phyloP scores from a whole-genome alignment of 108 stramenopile species.

The Discostella pseudostelligera region DNA sequence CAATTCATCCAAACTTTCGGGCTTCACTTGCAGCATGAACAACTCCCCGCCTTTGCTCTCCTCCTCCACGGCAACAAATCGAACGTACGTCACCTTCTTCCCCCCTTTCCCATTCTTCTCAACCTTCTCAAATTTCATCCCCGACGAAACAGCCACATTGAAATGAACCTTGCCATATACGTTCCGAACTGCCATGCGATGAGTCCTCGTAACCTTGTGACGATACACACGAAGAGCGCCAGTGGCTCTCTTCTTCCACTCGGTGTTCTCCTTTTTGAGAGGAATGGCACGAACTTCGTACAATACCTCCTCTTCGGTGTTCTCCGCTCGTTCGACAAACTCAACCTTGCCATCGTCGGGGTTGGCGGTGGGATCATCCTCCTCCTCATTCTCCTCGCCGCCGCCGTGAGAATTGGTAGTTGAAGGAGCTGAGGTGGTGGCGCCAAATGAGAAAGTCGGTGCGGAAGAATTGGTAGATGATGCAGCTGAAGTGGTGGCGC shows the following conservation, averaged over 20 bases:
- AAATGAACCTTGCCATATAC: conserved; percentile 38
- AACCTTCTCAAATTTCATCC: conserved; percentile 23
- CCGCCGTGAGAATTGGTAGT: background rate
- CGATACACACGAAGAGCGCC: conserved; percentile 36
- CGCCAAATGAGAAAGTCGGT: conserved; percentile 27
- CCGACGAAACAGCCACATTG: conserved; percentile 28
- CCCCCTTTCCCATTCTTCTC: conserved; percentile 14
- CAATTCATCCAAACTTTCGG: conserved; percentile 13
- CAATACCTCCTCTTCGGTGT: conserved; percentile 30
- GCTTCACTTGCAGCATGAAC: conserved; percentile 31
- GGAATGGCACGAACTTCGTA: conserved; percentile 39
- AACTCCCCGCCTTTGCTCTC: conserved; percentile 15
- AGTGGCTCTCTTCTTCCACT: conserved; percentile 34
- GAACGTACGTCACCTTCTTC: conserved; percentile 10
- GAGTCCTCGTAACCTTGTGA: conserved; percentile 31
- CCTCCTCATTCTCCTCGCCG: conserved; percentile 6
- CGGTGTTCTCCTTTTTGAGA: conserved; percentile 16
- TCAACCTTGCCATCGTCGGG: conserved; percentile 44
- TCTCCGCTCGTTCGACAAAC: conserved; percentile 30
- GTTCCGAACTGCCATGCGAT: conserved; percentile 42
- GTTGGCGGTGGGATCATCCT: conserved; percentile 46
- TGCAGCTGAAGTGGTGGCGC: conserved; percentile 13
- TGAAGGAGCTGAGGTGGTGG: conserved; percentile 12
- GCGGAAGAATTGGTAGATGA: conserved; percentile 8
- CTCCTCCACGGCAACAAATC: conserved; percentile 25